These are phyloP conservation scores for Pichia gijzeniarum DNA, from an alignment of 805 yeast genomes.

Conservation along the genomic window DNA sequence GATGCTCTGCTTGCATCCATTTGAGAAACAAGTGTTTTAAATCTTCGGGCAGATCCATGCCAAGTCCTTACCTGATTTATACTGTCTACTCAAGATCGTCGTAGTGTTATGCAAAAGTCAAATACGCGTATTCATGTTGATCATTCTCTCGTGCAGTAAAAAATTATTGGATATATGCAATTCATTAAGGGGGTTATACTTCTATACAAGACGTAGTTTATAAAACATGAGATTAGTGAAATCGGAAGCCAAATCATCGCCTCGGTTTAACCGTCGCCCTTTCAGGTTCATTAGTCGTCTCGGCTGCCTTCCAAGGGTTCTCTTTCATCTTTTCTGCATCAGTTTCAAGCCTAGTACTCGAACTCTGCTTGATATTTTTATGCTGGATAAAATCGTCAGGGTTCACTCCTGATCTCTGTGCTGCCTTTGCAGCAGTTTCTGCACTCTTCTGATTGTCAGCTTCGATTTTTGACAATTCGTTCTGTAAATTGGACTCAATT, in stretches of 20 bases:
- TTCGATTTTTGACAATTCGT: slow-evolving; percentile 15
- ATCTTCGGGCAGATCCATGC: slow-evolving; percentile 40
- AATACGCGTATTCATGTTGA: neutral
- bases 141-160: neutral
- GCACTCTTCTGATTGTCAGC: slow-evolving; percentile 14
- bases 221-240: neutral
- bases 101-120: too few species aligned
- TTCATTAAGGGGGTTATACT: too few species aligned
- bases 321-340: neutral
- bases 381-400: neutral
- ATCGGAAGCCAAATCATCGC: neutral
- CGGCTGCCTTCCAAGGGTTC: neutral
- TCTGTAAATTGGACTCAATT: slow-evolving; percentile 19
- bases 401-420: slow-evolving; percentile 3
- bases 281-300: neutral
- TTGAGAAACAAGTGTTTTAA: slow-evolving; percentile 44
- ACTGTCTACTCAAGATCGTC: too few species aligned
- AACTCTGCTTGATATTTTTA: slow-evolving; percentile 1
- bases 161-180: too few species aligned
- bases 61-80: neutral
- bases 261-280: slow-evolving; percentile 2
- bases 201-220: neutral
- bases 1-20: slow-evolving; percentile 54
- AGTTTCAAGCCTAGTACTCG: slow-evolving; percentile 1
- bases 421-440: slow-evolving; percentile 1